Evolutionary conservation across 164 flowering plant genomes (phyloP).

Genomic region (Nymphaea colorata): DNA sequence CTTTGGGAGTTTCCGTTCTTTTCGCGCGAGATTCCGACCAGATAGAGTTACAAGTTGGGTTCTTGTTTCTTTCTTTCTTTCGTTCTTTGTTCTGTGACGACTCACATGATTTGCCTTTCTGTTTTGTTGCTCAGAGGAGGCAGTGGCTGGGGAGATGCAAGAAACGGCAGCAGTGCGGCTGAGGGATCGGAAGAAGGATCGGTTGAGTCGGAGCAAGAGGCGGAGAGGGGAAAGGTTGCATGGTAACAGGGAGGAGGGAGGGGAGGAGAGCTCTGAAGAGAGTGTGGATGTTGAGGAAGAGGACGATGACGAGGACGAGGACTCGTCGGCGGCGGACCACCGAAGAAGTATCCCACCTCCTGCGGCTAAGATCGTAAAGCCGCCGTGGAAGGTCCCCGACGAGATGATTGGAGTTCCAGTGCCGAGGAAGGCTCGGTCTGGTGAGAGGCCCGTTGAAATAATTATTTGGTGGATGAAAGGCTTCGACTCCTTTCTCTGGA

Average conservation of each 20-base stretch:
- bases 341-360: slow-evolving; percentile 62
- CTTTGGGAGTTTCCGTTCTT: not conserved
- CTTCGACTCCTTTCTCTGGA: slow-evolving; percentile 2
- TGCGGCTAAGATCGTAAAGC: slow-evolving; percentile 25
- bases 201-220: slow-evolving; percentile 55
- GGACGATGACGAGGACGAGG: slow-evolving; percentile 58
- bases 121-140: slow-evolving; percentile 55
- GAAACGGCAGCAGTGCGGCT: slow-evolving; percentile 65
- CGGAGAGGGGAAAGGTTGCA: slow-evolving; percentile 41
- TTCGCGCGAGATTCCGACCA: slow-evolving; percentile 22
- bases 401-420: slow-evolving; percentile 88
- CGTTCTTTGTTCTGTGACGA: not conserved
- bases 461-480: not conserved
- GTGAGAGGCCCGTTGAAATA: slow-evolving; percentile 6
- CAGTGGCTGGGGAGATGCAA: slow-evolving; percentile 49
- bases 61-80: not conserved
- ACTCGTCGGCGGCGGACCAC: slow-evolving; percentile 16
- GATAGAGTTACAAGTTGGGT: not conserved
- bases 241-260: slow-evolving; percentile 53
- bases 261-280: slow-evolving; percentile 70
- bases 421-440: slow-evolving; percentile 89
- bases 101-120: not conserved
- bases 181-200: slow-evolving; percentile 36
- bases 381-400: slow-evolving; percentile 51
- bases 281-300: slow-evolving; percentile 74